These are phyloP conservation scores for Bruguiera hainesii DNA, from an alignment of 441 rosid species.

Conservation along the genomic window DNA sequence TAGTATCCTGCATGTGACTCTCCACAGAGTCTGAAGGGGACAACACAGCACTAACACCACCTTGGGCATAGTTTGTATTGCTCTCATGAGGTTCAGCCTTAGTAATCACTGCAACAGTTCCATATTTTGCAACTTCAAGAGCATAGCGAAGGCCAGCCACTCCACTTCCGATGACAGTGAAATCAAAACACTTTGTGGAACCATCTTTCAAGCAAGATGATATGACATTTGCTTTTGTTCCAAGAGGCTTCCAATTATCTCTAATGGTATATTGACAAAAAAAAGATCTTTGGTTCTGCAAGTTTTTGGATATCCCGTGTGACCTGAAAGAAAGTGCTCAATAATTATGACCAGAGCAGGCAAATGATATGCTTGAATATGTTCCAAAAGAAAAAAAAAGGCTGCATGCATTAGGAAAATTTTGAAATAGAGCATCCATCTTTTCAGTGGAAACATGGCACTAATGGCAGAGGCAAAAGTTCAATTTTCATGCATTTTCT, in stretches of 20 bases:
- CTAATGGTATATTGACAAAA: slow-evolving; percentile 24
- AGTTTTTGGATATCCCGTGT: slow-evolving; percentile 39
- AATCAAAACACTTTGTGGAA: slow-evolving; percentile 77
- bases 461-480: too few species aligned
- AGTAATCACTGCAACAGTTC: slow-evolving; percentile 85
- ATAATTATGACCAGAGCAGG: neutral
- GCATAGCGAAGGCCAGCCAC: slow-evolving; percentile 96
- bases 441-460: too few species aligned
- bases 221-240: slow-evolving; percentile 24
- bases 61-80: slow-evolving; percentile 97
- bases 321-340: slow-evolving; percentile 47
- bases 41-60: slow-evolving; percentile 94
- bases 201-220: slow-evolving; percentile 41
- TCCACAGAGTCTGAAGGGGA: slow-evolving; percentile 95
- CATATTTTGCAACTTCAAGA: slow-evolving; percentile 88
- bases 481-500: neutral
- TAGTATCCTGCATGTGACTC: slow-evolving; percentile 95
- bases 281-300: slow-evolving; percentile 40
- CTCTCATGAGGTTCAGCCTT: slow-evolving; percentile 98
- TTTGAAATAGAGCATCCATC: neutral
- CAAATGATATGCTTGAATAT: neutral
- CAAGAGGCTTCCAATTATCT: slow-evolving; percentile 30
- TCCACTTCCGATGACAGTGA: slow-evolving; percentile 92
- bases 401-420: neutral
- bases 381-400: neutral